These are phyloP conservation scores for Onygena corvina DNA, from an alignment of 2,329 filamentous ascomycete genomes.

Conservation along the genomic window DNA sequence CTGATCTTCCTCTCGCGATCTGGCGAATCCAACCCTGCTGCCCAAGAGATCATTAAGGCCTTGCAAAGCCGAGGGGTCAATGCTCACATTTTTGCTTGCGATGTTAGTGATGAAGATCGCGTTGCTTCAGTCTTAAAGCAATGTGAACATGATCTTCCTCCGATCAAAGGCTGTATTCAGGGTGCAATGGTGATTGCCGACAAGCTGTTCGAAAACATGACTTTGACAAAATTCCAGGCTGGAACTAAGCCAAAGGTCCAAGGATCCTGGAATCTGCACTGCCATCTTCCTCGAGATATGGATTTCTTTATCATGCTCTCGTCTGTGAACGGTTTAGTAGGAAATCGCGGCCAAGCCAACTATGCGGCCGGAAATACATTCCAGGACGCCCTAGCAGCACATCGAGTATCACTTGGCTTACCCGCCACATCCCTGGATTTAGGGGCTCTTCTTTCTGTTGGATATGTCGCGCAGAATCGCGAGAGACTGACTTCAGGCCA, in stretches of 20 bases:
- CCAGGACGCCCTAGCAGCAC: constrained; percentile 20
- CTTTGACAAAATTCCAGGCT: constrained; percentile 22
- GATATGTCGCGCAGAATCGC: constrained; percentile 9
- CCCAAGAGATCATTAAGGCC: constrained; percentile 7
- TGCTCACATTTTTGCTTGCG: constrained; percentile 9
- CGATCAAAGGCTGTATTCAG: constrained; percentile 26
- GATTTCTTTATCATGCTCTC: constrained; percentile 36
- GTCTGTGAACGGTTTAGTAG: constrained; percentile 26
- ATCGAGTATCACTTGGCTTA: constrained; percentile 8
- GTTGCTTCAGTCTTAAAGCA: constrained; percentile 14
- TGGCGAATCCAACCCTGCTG: constrained; percentile 12
- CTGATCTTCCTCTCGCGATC: constrained; percentile 24
- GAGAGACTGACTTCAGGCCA: neutral
- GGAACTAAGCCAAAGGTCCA: constrained; percentile 26
- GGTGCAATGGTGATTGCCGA: constrained; percentile 25
- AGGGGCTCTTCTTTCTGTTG: neutral
- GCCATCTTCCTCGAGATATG: constrained; percentile 20
- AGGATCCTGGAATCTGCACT: constrained; percentile 24
- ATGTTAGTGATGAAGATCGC: neutral
- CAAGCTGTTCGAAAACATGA: constrained; percentile 28
- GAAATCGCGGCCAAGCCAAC: constrained; percentile 22
- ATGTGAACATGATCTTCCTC: constrained; percentile 16
- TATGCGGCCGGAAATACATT: constrained; percentile 30
- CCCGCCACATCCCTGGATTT: constrained; percentile 8
- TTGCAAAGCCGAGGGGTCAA: constrained; percentile 11